phyloP scores from a whole-genome alignment of 148 eudicot species.

The Vaccinium corymbosum region DNA sequence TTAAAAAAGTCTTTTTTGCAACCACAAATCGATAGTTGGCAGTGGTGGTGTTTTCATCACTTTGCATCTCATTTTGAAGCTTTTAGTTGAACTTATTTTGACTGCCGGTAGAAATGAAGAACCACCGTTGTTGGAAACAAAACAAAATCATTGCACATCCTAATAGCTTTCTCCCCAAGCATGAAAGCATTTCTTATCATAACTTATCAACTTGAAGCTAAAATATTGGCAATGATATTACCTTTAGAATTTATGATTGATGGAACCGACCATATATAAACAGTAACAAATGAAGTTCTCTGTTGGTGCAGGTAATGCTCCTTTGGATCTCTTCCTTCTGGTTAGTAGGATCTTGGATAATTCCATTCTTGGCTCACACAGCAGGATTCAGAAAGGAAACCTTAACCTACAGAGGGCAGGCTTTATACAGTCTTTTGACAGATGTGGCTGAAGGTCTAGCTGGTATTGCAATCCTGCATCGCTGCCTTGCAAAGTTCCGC shows the following conservation, averaged over 20 bases:
- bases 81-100: not conserved
- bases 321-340: slow-evolving; percentile 71
- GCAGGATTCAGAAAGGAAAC: slow-evolving; percentile 67
- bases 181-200: not conserved
- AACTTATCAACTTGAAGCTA: not conserved
- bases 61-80: not conserved
- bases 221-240: not conserved
- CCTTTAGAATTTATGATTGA: not conserved
- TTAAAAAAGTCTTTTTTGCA: not conserved
- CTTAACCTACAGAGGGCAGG: slow-evolving; percentile 71
- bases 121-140: not conserved
- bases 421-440: slow-evolving; percentile 70
- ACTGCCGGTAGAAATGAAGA: not conserved
- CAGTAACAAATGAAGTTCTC: not conserved
- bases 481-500: slow-evolving; percentile 57
- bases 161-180: not conserved
- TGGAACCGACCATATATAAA: not conserved
- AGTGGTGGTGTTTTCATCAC: not conserved
- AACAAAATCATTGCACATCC: not conserved
- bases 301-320: slow-evolving; percentile 58
- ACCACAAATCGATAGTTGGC: not conserved
- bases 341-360: slow-evolving; percentile 74
- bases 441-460: slow-evolving; percentile 69
- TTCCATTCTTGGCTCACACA: slow-evolving; percentile 66
- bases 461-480: slow-evolving; percentile 66